A percentile compares a stretch with the other conserved stretches of the same genome.
Evolutionary conservation across 1,284 basidiomycete genomes (phyloP).

Genomic region (Ceratorhiza oryzae-sativae): DNA sequence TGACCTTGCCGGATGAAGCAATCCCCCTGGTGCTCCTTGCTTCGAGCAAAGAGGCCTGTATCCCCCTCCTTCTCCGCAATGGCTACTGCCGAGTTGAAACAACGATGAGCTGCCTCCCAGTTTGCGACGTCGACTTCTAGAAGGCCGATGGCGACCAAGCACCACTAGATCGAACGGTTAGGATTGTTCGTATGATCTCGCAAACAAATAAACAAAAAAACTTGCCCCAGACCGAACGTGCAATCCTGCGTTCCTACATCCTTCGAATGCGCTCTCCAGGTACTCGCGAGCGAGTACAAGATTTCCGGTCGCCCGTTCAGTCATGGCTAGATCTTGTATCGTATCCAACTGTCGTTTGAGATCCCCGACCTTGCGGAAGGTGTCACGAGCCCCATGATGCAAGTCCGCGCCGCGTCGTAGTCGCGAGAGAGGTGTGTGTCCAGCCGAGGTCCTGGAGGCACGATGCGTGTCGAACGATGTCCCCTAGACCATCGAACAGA

Average conservation of each 20-base stretch:
- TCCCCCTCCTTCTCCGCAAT: not conserved
- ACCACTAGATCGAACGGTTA: not conserved
- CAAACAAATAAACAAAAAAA: too few relatives aligned
- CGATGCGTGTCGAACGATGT: not conserved
- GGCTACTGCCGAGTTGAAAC: not conserved
- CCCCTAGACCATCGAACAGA: not conserved
- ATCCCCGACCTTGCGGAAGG: not conserved
- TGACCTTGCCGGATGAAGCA: conserved; percentile 2
- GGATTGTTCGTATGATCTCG: not conserved
- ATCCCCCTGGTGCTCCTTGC: not conserved
- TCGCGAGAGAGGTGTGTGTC: not conserved
- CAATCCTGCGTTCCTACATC: not conserved
- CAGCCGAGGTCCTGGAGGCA: not conserved
- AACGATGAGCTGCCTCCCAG: not conserved
- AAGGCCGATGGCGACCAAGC: conserved; percentile 6
- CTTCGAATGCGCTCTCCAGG: not conserved
- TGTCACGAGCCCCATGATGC: not conserved
- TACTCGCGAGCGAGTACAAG: not conserved
- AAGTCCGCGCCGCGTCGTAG: not conserved
- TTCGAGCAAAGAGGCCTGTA: not conserved
- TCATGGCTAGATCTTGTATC: not conserved
- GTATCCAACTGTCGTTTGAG: not conserved
- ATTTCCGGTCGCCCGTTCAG: not conserved
- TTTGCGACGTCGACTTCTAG: conserved; percentile 8
- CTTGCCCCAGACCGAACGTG: not conserved